Base-by-base conservation (phyloP, 2,329 filamentous ascomycete species). In the Coleophoma eucalyptorum region DNA sequence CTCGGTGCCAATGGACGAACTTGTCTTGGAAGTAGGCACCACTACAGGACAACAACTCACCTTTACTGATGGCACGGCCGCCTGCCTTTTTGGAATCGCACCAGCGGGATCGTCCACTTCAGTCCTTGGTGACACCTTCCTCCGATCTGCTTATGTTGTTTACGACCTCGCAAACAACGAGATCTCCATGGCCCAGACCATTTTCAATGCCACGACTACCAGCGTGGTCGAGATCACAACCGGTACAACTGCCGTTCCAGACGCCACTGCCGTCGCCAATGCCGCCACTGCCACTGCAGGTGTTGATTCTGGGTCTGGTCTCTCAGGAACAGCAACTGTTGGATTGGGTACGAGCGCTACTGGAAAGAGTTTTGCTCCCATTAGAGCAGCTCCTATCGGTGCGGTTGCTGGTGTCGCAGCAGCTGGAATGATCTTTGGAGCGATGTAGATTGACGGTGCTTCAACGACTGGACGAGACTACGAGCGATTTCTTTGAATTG, bases 91-190 rank as follows among this genome's bases (percentile, higher is more conserved):
- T 60, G 87, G 86, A 50, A 78, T 90, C 55, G 74, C 79, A 3
- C 81, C 84, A 1, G 76, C 83, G 1, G 76, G 75, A 2, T 57
- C 66, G 1, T 72, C 76, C 31, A 77, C 78, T n/a, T 76, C 78
- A 41, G 80, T 89, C 2, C 71, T 91, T 26, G 87, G 87, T 15
- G 87, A 90, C 63, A 88, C 87, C 0, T 91, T 91, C 65, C 72
- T 91, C 49, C 76, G 87, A 44, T 86, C 83, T 34, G 87, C 87
- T 0, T 91, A 91, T 58, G 78, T 89, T 13, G 87, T 91, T 11
- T 90, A 88, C 64, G 86, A 90, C 64, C 72, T 90, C 19, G 80
- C 75, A 26, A 89, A 87, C 65, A 83, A 89, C 64, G 75, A 87
- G 67, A 83, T 90, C 57, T 85, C 83, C 2, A 69, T 90, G 32